Base-by-base conservation (phyloP, 495 filamentous ascomycete genomes). In the Aspergillus sclerotiicarbonarius region DNA sequence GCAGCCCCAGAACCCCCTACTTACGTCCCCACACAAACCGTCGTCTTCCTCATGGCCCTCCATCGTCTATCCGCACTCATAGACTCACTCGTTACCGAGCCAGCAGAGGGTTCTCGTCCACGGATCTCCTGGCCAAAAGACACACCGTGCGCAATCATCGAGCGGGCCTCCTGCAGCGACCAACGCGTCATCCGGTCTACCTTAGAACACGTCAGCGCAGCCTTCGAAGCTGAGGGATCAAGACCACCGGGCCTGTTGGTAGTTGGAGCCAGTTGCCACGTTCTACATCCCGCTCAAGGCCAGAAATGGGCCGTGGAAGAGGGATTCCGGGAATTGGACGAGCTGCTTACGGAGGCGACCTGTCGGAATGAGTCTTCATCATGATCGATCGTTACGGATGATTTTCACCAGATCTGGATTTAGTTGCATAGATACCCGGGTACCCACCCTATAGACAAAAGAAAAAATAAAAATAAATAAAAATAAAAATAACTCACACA, bases 41-140 rank as follows among this genome's bases (percentile, higher is more conserved):
- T 92, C 5, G 88, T 98, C n/a, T 96, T 97, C 55, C 71, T 98
- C 29, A 98, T 98, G 94, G 90, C 91, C 31, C 74, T 98, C 57
- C 94, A 98, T 75, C 83, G 94, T 15, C 82, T 98, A 0, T 79
- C 68, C 15, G 85, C 82, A 6, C 74, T 98, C 0, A 80, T 97
- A 3, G 77, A 76, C 3, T 83, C 86, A 54, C 69, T 92, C 54
- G 88, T 85, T 13, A 67, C 56, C 8, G 52, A 46, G 32, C 53
- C 66, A 13, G 25, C 63, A 0, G 54, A 49, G 12, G 31, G 39
- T 4, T 33, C 51, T 15, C 63, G 60, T 5, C 37, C 70, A 3
- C 66, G 71, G 39, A 55, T 46, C 7, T 66, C 69, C 16, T 83
- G 80, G 80, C 80, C 80, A 0, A 71, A 73, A 44, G 67, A 77